Percentiles rank a stretch among this genome's conserved stretches.
phyloP scores from a whole-genome alignment of 106 monocot species.

The Platanthera zijinensis region DNA sequence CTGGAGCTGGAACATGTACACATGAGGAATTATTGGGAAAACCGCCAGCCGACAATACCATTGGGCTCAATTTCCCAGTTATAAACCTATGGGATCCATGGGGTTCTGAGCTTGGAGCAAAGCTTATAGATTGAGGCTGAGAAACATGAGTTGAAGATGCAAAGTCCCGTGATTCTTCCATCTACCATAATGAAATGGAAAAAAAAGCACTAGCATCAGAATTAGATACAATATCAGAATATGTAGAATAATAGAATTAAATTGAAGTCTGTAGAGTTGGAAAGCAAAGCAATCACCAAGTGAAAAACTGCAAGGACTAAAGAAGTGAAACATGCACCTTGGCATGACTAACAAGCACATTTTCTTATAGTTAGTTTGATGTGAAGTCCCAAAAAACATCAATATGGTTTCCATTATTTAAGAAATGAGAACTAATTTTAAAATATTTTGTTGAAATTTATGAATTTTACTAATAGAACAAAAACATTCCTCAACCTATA shows the following conservation, averaged over 20 bases:
- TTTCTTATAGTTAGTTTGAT: background rate
- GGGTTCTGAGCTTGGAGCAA: slow-evolving; percentile 16
- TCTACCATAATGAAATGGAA: slow-evolving; percentile 13
- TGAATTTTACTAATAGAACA: background rate
- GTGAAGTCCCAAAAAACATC: background rate
- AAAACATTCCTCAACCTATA: background rate
- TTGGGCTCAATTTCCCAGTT: slow-evolving; percentile 23
- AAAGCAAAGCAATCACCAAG: background rate
- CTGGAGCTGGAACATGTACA: slow-evolving; percentile 15
- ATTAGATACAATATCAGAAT: background rate
- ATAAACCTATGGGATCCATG: slow-evolving; percentile 41
- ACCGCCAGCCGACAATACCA: slow-evolving; percentile 22
- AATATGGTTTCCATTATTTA: background rate
- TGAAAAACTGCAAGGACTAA: background rate
- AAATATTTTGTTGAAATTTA: background rate
- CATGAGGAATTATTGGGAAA: slow-evolving; percentile 25
- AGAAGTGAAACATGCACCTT: background rate
- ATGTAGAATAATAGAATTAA: background rate
- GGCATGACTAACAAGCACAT: background rate
- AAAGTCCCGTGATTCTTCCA: slow-evolving; percentile 45
- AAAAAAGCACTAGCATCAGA: background rate
- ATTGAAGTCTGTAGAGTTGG: background rate
- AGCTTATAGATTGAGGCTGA: slow-evolving; percentile 10
- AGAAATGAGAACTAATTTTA: background rate
- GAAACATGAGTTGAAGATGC: slow-evolving; percentile 14